Evolutionary conservation across 352 stramenopile species (phyloP).

Genomic region (Pythium plurisporium): DNA sequence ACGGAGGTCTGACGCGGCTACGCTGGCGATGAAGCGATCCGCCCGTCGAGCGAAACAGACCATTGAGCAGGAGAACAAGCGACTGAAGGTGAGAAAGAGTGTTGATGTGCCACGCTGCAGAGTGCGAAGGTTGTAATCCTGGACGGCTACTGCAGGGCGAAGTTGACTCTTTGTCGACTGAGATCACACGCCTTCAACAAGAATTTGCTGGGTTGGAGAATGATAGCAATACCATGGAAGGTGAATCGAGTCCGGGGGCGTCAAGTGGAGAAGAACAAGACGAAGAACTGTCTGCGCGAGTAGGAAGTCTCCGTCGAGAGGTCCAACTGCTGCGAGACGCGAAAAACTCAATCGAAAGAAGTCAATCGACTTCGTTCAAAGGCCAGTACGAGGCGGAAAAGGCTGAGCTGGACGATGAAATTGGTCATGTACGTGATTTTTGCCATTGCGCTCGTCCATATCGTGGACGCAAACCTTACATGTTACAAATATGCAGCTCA

Average conservation of each 20-base stretch:
- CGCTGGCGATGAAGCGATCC: slow-evolving; percentile 30
- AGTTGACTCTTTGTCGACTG: slow-evolving; percentile 37
- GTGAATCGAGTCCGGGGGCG: slow-evolving; percentile 2
- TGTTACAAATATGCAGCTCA: slow-evolving; percentile 26
- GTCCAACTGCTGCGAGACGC: slow-evolving; percentile 53
- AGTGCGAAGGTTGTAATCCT: too few species aligned
- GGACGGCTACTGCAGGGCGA: slow-evolving; percentile 24
- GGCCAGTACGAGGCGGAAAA: slow-evolving; percentile 62
- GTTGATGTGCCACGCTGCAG: not conserved
- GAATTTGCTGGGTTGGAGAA: slow-evolving; percentile 39
- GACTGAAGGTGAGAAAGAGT: slow-evolving; percentile 21
- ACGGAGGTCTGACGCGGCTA: slow-evolving; percentile 24
- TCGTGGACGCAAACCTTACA: not conserved
- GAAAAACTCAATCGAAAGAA: slow-evolving; percentile 19
- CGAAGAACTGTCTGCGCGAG: slow-evolving; percentile 41
- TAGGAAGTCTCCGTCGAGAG: slow-evolving; percentile 52
- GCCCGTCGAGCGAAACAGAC: slow-evolving; percentile 23
- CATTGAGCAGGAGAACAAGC: slow-evolving; percentile 25
- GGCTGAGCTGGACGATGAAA: slow-evolving; percentile 55
- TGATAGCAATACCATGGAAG: slow-evolving; percentile 28
- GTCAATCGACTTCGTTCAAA: slow-evolving; percentile 52
- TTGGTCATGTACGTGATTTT: slow-evolving; percentile 41
- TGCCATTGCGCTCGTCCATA: not conserved
- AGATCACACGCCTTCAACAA: slow-evolving; percentile 50
- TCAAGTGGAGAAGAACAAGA: slow-evolving; percentile 18